Conservation (phyloP, 805 yeast genomes). For the Saturnispora serradocipensis region DNA sequence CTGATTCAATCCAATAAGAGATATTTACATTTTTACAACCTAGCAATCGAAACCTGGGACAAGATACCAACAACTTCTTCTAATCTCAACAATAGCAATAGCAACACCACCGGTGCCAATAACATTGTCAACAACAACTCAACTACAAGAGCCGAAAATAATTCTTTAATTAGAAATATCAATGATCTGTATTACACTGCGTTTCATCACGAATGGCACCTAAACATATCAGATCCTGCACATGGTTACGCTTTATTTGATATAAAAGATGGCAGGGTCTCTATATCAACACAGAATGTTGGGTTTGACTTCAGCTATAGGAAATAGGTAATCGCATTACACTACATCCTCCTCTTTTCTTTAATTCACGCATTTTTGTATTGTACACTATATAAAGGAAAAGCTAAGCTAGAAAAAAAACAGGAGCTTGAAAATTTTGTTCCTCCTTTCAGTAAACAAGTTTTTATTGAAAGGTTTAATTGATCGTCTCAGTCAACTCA, state of each 20-base stretch:
- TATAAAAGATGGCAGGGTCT: constrained; percentile 31
- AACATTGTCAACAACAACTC: neutral
- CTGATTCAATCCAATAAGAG: constrained; percentile 31
- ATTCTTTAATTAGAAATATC: constrained; percentile 36
- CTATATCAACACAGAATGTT: constrained; percentile 8
- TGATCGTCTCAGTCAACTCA: neutral
- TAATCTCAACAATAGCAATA: neutral
- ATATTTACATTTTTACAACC: constrained; percentile 30
- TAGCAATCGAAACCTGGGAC: constrained; percentile 55
- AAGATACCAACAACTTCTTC: constrained; percentile 43
- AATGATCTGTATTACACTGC: constrained; percentile 57
- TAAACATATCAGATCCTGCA: constrained; percentile 55
- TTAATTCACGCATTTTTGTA: neutral
- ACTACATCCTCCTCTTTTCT: neutral
- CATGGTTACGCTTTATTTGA: constrained; percentile 41
- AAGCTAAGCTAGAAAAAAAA: neutral
- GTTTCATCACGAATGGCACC: constrained; percentile 70
- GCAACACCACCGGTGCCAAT: neutral
- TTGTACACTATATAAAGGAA: neutral
- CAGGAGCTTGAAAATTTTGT: neutral
- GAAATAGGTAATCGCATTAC: neutral
- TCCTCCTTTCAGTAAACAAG: neutral
- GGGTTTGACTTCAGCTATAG: constrained; percentile 61
- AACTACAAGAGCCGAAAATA: constrained; percentile 30
- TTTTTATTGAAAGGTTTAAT: neutral